phyloP scores from a whole-genome alignment of 306 rosid species.

The Acacia confusa region DNA sequence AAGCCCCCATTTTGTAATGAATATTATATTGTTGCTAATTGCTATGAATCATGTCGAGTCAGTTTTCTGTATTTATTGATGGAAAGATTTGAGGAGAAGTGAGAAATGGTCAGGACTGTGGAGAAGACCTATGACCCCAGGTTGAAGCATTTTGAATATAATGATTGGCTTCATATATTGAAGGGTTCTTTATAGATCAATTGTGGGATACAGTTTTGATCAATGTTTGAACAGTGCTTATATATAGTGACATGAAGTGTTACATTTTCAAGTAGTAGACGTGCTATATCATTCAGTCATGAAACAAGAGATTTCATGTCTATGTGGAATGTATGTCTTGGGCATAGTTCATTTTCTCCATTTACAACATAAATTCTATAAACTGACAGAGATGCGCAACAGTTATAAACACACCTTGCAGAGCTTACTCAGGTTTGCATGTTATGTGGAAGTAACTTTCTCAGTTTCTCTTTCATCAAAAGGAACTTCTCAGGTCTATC shows the following conservation, averaged over 20 bases:
- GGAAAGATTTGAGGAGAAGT: not conserved
- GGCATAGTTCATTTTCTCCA: slow-evolving; percentile 46
- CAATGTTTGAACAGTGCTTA: not conserved
- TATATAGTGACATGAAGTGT: too few species aligned
- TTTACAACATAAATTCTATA: slow-evolving; percentile 42
- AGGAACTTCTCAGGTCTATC: slow-evolving; percentile 31
- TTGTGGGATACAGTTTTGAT: not conserved
- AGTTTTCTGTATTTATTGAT: not conserved
- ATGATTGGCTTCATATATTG: not conserved
- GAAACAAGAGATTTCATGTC: slow-evolving; percentile 88
- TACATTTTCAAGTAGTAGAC: too few species aligned
- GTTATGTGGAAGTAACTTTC: slow-evolving; percentile 43
- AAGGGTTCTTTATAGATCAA: not conserved
- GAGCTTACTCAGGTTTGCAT: not conserved
- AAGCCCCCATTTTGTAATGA: not conserved
- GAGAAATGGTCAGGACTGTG: not conserved
- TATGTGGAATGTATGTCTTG: slow-evolving; percentile 38
- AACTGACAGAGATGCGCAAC: slow-evolving; percentile 64
- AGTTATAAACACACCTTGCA: slow-evolving; percentile 53
- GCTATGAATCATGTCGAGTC: too few species aligned
- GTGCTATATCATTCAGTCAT: slow-evolving; percentile 35
- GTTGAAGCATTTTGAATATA: not conserved
- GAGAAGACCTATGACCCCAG: not conserved
- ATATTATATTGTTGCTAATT: too few species aligned
- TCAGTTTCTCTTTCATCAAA: not conserved